A percentile compares a stretch with the other conserved stretches of the same genome.
These are phyloP conservation scores for Tricholoma hemisulphureum DNA, from an alignment of 768 basidiomycete species.

Conservation along the genomic window DNA sequence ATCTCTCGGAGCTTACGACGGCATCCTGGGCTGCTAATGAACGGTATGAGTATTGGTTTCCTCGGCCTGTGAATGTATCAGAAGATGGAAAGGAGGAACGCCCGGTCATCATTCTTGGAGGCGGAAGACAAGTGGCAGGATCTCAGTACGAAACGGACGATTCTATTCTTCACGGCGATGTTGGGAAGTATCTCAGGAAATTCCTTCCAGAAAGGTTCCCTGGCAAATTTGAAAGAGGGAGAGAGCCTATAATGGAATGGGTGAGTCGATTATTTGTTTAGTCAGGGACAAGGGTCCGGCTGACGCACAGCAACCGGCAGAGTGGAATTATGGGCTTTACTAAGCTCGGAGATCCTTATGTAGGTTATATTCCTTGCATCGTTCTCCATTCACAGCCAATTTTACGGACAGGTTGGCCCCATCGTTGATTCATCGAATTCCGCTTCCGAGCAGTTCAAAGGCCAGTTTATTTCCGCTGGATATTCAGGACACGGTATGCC, in stretches of 20 bases:
- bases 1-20: conserved; percentile 39
- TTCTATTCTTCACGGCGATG: conserved; percentile 42
- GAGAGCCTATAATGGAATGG: conserved; percentile 78
- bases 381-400: neutral
- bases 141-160: conserved; percentile 57
- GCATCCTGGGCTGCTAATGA: conserved; percentile 49
- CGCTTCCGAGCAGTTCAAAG: conserved; percentile 23
- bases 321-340: conserved; percentile 86
- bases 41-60: conserved; percentile 79
- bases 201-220: conserved; percentile 64
- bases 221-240: conserved; percentile 44
- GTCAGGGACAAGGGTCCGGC: neutral
- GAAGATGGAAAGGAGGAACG: conserved; percentile 25
- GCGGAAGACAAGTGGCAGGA: conserved; percentile 49
- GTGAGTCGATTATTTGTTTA: conserved; percentile 39
- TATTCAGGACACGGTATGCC: conserved; percentile 62
- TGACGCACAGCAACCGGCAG: conserved; percentile 35
- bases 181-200: conserved; percentile 47
- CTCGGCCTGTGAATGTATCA: conserved; percentile 45
- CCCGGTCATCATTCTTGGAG: conserved; percentile 73
- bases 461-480: conserved; percentile 55
- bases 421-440: conserved; percentile 25
- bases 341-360: conserved; percentile 59
- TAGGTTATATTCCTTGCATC: conserved; percentile 33
- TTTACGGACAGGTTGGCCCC: conserved; percentile 45